phyloP scores from a whole-genome alignment of 768 basidiomycete species.

The Tylopilus vinaceipallidus region DNA sequence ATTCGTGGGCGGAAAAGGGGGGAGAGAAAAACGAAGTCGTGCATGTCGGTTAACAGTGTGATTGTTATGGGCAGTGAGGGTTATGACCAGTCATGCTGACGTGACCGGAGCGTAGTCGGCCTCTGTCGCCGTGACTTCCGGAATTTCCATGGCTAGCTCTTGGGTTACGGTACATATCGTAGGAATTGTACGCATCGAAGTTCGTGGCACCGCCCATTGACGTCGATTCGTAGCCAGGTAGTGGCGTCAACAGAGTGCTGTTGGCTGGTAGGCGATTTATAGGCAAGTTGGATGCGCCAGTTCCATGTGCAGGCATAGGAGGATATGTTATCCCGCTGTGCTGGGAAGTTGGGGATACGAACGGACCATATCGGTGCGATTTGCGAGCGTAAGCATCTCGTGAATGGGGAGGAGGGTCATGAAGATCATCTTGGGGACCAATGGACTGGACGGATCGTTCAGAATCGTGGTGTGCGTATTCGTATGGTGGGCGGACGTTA shows the following conservation, averaged over 20 bases:
- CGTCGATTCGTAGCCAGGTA: slow-evolving; percentile 53
- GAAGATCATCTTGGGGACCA: slow-evolving; percentile 19
- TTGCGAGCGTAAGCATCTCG: slow-evolving; percentile 23
- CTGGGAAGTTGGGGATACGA: slow-evolving; percentile 19
- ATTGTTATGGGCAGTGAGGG: slow-evolving; percentile 9
- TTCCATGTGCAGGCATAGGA: slow-evolving; percentile 27
- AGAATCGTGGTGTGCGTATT: slow-evolving; percentile 30
- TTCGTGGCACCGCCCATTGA: slow-evolving; percentile 27
- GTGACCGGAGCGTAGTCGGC: slow-evolving; percentile 22
- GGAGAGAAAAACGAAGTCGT: background rate
- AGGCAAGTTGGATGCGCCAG: slow-evolving; percentile 15
- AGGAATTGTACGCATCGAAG: slow-evolving; percentile 22
- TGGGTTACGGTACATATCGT: slow-evolving; percentile 42
- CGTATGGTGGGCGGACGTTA: slow-evolving; percentile 16
- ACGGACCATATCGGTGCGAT: slow-evolving; percentile 26
- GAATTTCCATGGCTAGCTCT: slow-evolving; percentile 39
- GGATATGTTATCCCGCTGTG: slow-evolving; percentile 16
- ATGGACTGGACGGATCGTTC: slow-evolving; percentile 13
- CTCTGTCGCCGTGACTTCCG: slow-evolving; percentile 24
- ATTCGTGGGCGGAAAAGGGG: background rate
- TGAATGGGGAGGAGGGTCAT: slow-evolving; percentile 15
- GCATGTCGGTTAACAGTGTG: background rate
- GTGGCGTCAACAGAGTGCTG: slow-evolving; percentile 71
- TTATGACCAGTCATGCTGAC: slow-evolving; percentile 4
- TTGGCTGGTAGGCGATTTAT: slow-evolving; percentile 53